phyloP scores from a whole-genome alignment of 2,329 filamentous ascomycete species.

The Hymenoscyphus infarciens region DNA sequence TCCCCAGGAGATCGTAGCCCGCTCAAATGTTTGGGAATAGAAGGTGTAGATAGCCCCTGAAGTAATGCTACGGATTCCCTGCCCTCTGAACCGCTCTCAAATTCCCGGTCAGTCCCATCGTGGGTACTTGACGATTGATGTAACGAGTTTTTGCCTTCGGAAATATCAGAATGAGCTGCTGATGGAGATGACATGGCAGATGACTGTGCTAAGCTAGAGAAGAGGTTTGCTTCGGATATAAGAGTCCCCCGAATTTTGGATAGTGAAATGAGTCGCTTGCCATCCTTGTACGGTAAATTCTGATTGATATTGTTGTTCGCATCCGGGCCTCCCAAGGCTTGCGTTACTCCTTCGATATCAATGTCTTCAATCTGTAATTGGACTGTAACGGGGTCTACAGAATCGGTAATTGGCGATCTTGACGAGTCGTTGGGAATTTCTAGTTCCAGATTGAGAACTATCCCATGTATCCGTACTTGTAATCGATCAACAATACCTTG shows the following conservation, averaged over 20 bases:
- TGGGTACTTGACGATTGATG: slow-evolving; percentile 36
- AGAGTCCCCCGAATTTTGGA: slow-evolving; percentile 60
- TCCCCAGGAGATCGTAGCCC: slow-evolving; percentile 13
- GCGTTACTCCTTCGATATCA: slow-evolving; percentile 63
- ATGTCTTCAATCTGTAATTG: slow-evolving; percentile 63
- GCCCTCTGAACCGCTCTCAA: slow-evolving; percentile 23
- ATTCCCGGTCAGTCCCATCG: slow-evolving; percentile 26
- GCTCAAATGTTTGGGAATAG: slow-evolving; percentile 15
- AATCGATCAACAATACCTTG: slow-evolving; percentile 71
- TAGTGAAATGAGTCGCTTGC: slow-evolving; percentile 63
- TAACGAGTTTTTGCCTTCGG: slow-evolving; percentile 33
- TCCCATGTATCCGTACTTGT: slow-evolving; percentile 61
- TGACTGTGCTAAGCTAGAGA: slow-evolving; percentile 56
- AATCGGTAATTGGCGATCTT: slow-evolving; percentile 37
- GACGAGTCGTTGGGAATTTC: slow-evolving; percentile 48
- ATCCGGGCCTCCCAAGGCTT: slow-evolving; percentile 30
- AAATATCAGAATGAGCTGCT: slow-evolving; percentile 44
- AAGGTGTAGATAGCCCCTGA: slow-evolving; percentile 18
- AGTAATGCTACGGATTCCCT: slow-evolving; percentile 21
- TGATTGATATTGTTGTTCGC: slow-evolving; percentile 25
- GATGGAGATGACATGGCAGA: slow-evolving; percentile 57
- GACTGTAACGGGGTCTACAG: slow-evolving; percentile 56
- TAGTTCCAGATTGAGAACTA: slow-evolving; percentile 64
- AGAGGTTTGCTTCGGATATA: slow-evolving; percentile 64
- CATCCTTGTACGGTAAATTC: slow-evolving; percentile 48